phyloP scores from a whole-genome alignment of 495 filamentous ascomycete genomes.

The Hypoxylon trugodes region DNA sequence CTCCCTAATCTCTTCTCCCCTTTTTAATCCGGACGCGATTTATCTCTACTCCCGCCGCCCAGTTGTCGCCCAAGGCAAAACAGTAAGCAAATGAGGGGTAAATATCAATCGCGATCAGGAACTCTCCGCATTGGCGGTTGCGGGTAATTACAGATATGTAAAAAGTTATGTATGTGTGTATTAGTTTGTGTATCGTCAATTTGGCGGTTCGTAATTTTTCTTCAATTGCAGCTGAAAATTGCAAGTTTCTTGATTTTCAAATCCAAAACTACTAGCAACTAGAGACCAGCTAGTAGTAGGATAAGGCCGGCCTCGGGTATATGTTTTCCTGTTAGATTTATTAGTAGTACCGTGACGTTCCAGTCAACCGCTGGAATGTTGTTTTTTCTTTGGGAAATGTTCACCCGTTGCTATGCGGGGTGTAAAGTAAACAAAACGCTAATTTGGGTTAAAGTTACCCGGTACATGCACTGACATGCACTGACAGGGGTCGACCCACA shows the following conservation, averaged over 20 bases:
- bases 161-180: neutral
- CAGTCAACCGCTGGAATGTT: conserved; percentile 19
- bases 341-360: conserved; percentile 6
- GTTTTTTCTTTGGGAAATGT: conserved; percentile 13
- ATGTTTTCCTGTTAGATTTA: neutral
- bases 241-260: too few relatives aligned
- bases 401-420: conserved; percentile 34
- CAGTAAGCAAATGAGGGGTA: conserved; percentile 8
- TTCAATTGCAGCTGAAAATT: neutral
- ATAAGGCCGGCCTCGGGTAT: neutral
- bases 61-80: neutral
- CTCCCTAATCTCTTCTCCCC: neutral
- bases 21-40: neutral
- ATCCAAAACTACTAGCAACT: neutral
- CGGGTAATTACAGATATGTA: conserved; percentile 12
- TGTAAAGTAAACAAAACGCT: conserved; percentile 35
- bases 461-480: neutral
- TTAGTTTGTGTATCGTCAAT: conserved; percentile 3
- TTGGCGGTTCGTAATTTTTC: neutral
- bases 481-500: conserved; percentile 23
- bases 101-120: conserved; percentile 5
- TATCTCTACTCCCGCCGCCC: neutral
- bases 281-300: neutral
- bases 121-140: conserved; percentile 17
- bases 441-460: conserved; percentile 10